Conservation (phyloP, 306 rosid species). For the Mimosa pudica region DNA sequence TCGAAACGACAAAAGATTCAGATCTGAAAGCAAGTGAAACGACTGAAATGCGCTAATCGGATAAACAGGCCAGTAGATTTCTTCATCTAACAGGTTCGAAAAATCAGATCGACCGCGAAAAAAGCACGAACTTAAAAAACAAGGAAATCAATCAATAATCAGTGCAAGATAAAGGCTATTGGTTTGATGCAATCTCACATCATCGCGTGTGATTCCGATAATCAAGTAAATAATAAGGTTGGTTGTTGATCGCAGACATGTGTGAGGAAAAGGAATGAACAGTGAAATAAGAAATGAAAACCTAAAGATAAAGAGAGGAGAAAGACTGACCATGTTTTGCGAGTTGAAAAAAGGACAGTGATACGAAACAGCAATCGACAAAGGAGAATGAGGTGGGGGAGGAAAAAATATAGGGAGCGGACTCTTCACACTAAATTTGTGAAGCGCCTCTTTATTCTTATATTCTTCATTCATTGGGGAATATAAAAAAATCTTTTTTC, state of each 20-base stretch:
- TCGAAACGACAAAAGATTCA: conserved; percentile 11
- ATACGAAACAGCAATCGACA: conserved; percentile 17
- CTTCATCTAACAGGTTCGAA: background rate
- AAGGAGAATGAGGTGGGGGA: conserved; percentile 15
- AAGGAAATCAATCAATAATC: background rate
- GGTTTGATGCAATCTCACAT: background rate
- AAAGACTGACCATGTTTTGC: conserved; percentile 24
- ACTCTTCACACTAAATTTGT: background rate
- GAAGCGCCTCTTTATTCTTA: background rate
- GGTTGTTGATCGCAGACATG: no score
- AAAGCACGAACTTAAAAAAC: background rate
- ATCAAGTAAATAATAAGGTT: background rate
- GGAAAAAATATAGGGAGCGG: conserved; percentile 7
- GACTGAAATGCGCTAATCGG: background rate
- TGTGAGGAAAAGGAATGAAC: background rate
- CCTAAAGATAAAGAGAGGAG: conserved; percentile 18
- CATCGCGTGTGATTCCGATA: background rate
- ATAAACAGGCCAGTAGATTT: background rate
- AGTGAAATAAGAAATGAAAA: background rate
- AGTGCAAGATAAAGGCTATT: background rate
- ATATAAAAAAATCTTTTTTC: background rate
- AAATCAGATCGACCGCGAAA: conserved; percentile 38
- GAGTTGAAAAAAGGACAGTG: background rate
- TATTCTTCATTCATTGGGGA: background rate
- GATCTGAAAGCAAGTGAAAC: conserved; percentile 36